Conservation (phyloP, 2,329 filamentous ascomycete species). For the Xylaria sp. region DNA sequence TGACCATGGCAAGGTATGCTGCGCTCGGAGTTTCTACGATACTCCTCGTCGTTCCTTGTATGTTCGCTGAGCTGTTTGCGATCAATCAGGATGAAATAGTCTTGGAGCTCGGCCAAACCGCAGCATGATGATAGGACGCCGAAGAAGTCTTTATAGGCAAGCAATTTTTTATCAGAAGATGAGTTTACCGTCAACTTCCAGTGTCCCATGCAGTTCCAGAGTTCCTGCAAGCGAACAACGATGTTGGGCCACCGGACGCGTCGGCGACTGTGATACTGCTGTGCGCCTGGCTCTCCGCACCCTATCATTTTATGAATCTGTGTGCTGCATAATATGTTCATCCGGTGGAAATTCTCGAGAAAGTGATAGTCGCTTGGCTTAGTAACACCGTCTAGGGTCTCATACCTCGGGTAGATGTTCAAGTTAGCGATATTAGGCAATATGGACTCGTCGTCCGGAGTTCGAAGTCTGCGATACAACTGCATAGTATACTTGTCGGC, state of each 20-base stretch:
- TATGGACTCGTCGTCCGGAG: too few species aligned
- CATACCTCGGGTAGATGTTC: not conserved
- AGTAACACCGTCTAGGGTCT: not conserved
- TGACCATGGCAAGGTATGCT: not conserved
- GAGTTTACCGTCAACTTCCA: not conserved
- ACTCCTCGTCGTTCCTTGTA: not conserved
- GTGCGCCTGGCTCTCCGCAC: not conserved
- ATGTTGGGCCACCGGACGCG: slow-evolving; percentile 15
- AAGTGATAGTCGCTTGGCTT: slow-evolving; percentile 22
- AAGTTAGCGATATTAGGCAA: not conserved
- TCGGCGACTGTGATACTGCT: not conserved
- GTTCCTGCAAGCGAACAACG: slow-evolving; percentile 11
- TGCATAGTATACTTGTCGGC: not conserved
- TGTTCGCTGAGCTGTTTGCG: not conserved
- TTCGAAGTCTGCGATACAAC: not conserved
- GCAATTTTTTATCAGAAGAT: not conserved
- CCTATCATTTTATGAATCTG: not conserved
- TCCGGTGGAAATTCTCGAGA: slow-evolving; percentile 23
- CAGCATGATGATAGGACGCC: slow-evolving; percentile 2
- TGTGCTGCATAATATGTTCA: not conserved
- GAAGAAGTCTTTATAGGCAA: not conserved
- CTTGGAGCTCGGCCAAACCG: not conserved
- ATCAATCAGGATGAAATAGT: slow-evolving; percentile 21
- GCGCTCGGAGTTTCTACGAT: not conserved
- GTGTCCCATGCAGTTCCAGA: not conserved